Evolutionary conservation across 805 yeast species (phyloP).

Genomic region (Hanseniaspora guilliermondii): DNA sequence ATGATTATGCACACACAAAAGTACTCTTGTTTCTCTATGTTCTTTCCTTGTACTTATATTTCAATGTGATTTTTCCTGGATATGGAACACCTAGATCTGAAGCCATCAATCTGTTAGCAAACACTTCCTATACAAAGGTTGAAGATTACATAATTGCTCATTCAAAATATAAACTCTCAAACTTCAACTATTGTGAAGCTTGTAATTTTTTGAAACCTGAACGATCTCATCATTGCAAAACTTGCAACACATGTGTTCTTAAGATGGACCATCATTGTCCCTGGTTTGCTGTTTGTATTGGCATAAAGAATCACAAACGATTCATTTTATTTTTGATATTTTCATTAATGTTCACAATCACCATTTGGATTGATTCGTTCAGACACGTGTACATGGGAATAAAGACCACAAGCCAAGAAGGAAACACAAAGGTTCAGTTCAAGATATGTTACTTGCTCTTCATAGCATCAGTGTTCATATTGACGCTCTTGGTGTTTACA

Average conservation of each 20-base stretch:
- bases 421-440: constrained; percentile 32
- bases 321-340: constrained; percentile 63
- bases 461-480: constrained; percentile 37
- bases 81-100: constrained; percentile 1
- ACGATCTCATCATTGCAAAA: constrained; percentile 73
- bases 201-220: constrained; percentile 53
- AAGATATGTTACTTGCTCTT: constrained; percentile 51
- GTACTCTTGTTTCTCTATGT: neutral
- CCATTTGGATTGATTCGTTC: constrained; percentile 27
- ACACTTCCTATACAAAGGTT: neutral
- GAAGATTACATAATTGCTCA: neutral
- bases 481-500: constrained; percentile 48
- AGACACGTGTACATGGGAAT: neutral
- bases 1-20: neutral
- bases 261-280: constrained; percentile 94
- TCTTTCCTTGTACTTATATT: neutral
- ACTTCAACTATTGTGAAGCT: constrained; percentile 2
- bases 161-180: neutral
- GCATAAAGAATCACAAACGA: constrained; percentile 65
- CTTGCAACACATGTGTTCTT: constrained; percentile 55
- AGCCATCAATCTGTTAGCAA: neutral
- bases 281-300: constrained; percentile 86
- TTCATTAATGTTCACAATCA: constrained; percentile 35
- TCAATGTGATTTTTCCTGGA: neutral
- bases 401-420: constrained; percentile 37